Evolutionary conservation across 257 asterid species (phyloP).

Genomic region (Solanum lignicaule): DNA sequence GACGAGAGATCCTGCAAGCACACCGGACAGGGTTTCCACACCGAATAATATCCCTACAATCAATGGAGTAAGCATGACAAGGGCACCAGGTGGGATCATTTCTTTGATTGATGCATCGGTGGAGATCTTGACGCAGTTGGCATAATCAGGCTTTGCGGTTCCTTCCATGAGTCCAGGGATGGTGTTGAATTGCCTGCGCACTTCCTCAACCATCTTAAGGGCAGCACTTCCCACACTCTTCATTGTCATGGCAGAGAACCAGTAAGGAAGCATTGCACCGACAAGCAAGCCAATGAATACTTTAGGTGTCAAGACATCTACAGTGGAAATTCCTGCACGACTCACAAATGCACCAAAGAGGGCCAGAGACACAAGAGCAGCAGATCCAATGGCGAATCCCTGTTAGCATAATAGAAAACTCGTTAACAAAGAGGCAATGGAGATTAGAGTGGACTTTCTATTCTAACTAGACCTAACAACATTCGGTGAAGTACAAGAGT

Average conservation of each 20-base stretch:
- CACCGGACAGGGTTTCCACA: slow-evolving; percentile 73
- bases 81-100: slow-evolving; percentile 87
- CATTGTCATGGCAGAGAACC: slow-evolving; percentile 93
- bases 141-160: slow-evolving; percentile 64
- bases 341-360: slow-evolving; percentile 86
- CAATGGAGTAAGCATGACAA: slow-evolving; percentile 81
- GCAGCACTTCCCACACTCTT: slow-evolving; percentile 86
- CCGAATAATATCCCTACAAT: slow-evolving; percentile 68
- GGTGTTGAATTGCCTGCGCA: slow-evolving; percentile 70
- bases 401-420: neutral
- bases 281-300: slow-evolving; percentile 70
- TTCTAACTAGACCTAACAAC: neutral
- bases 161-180: slow-evolving; percentile 81
- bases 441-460: neutral
- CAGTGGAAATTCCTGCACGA: slow-evolving; percentile 56
- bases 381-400: slow-evolving; percentile 86
- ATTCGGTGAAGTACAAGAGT: neutral
- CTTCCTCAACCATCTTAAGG: slow-evolving; percentile 86
- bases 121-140: slow-evolving; percentile 72
- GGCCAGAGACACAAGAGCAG: slow-evolving; percentile 79
- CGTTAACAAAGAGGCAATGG: neutral
- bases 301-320: slow-evolving; percentile 69
- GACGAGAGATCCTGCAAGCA: slow-evolving; percentile 72
- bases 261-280: slow-evolving; percentile 88
- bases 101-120: slow-evolving; percentile 76